These are phyloP conservation scores for Rhodocollybia butyracea DNA, from an alignment of 768 basidiomycete genomes.

Conservation along the genomic window DNA sequence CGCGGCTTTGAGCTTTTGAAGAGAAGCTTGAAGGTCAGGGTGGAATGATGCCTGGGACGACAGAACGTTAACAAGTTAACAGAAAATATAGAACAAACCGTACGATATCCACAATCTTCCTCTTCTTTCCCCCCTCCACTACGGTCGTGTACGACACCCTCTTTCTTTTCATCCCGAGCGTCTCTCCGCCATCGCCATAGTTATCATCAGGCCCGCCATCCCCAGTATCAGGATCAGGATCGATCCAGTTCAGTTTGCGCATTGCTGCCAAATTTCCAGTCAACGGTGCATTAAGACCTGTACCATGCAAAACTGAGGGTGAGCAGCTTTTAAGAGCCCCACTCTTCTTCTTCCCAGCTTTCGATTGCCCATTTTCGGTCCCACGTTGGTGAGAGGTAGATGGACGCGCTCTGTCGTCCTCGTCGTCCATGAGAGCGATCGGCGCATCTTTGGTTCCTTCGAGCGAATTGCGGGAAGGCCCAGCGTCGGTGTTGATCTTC, in stretches of 20 bases:
- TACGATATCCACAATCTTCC: conserved; percentile 67
- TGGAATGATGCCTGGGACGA: conserved; percentile 59
- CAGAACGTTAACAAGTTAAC: not conserved
- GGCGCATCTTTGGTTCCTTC: conserved; percentile 48
- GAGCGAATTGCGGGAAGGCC: not conserved
- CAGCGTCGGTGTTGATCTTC: conserved; percentile 26
- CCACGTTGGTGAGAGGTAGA: not conserved
- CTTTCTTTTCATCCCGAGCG: conserved; percentile 20
- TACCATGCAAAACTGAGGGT: not conserved
- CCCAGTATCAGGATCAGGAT: conserved; percentile 1
- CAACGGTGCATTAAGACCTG: conserved; percentile 4
- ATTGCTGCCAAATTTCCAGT: conserved; percentile 5
- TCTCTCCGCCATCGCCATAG: conserved; percentile 2
- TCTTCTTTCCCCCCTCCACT: conserved; percentile 63
- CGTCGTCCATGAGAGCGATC: conserved; percentile 40
- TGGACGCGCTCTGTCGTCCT: conserved; percentile 19
- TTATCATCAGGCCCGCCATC: conserved; percentile 3
- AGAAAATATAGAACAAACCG: conserved; percentile 18
- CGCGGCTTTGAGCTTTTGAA: conserved; percentile 58
- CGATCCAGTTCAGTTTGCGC: conserved; percentile 6
- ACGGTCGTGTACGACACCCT: conserved; percentile 47
- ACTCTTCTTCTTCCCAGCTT: conserved; percentile 1
- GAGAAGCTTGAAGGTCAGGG: conserved; percentile 57
- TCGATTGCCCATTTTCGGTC: conserved; percentile 2
- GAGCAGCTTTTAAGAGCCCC: not conserved